Evolutionary conservation across 2,329 filamentous ascomycete genomes (phyloP).

Genomic region (Aureobasidium uvarum): DNA sequence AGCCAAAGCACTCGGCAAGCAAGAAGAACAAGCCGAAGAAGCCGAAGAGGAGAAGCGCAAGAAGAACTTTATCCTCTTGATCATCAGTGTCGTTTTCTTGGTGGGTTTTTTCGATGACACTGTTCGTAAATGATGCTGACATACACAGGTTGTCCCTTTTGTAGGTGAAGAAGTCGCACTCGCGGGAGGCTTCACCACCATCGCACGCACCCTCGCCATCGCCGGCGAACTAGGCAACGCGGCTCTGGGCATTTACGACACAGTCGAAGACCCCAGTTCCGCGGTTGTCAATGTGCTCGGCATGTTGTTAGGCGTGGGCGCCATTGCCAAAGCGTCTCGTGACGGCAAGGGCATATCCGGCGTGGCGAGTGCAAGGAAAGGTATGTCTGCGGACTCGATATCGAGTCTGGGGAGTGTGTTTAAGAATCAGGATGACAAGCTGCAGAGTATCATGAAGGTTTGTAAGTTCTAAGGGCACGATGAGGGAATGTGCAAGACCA

Average conservation of each 20-base stretch:
- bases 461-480: no score
- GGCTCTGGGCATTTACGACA: constrained; percentile 27
- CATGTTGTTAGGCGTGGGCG: neutral
- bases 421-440: neutral
- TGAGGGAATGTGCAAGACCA: no score
- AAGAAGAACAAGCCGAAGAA: constrained; percentile 23
- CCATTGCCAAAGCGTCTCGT: neutral
- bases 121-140: no score
- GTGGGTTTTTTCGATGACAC: neutral
- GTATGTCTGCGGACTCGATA: neutral
- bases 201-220: constrained; percentile 24
- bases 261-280: constrained; percentile 20
- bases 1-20: constrained; percentile 23
- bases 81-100: constrained; percentile 28
- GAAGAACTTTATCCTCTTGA: constrained; percentile 28
- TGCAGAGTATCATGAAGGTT: neutral
- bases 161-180: constrained; percentile 25
- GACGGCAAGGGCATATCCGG: neutral
- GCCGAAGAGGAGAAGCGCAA: constrained; percentile 16
- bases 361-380: neutral
- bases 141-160: constrained; percentile 23
- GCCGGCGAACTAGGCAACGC: constrained; percentile 25
- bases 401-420: neutral
- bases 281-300: neutral
- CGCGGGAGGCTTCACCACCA: constrained; percentile 12